Percentiles rank a stretch among this genome's conserved stretches.
phyloP scores from a whole-genome alignment of 306 rosid genomes.

The Canavalia gladiata region DNA sequence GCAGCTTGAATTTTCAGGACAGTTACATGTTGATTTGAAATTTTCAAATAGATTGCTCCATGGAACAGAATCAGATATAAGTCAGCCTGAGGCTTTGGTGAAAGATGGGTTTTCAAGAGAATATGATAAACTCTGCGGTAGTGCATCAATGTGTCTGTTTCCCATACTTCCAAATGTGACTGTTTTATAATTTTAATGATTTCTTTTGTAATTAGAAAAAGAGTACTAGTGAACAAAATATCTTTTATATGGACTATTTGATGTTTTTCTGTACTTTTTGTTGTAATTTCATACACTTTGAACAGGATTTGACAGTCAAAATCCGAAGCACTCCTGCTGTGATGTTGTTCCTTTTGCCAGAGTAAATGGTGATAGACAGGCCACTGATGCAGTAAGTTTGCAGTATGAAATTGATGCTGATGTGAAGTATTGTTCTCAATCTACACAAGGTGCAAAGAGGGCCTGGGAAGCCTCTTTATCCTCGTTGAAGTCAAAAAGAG shows the following conservation, averaged over 20 bases:
- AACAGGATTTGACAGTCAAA: conserved; percentile 54
- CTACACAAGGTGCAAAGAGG: conserved; percentile 69
- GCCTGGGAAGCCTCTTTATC: conserved; percentile 86
- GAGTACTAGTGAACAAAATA: neutral
- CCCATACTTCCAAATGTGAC: neutral
- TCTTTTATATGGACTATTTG: conserved; percentile 32
- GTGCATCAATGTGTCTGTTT: conserved; percentile 28
- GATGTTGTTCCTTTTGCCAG: conserved; percentile 48
- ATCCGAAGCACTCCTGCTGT: conserved; percentile 42
- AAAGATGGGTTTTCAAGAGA: conserved; percentile 50
- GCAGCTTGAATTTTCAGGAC: conserved; percentile 45
- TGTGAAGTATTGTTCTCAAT: conserved; percentile 55
- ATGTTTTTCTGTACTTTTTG: conserved; percentile 11
- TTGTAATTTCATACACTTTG: conserved; percentile 20
- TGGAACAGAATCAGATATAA: conserved; percentile 38
- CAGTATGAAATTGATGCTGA: conserved; percentile 51
- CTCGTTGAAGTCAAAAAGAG: conserved; percentile 89
- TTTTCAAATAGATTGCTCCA: conserved; percentile 41
- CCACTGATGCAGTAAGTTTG: conserved; percentile 44
- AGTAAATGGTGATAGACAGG: conserved; percentile 46
- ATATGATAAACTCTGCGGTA: conserved; percentile 55
- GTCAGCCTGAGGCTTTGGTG: conserved; percentile 49
- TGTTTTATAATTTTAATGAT: conserved; percentile 11
- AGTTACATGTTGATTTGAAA: conserved; percentile 46
- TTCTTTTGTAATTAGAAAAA: neutral